These are phyloP conservation scores for Ascochyta viciae-villosae DNA, from an alignment of 2,329 filamentous ascomycete genomes.

Conservation along the genomic window DNA sequence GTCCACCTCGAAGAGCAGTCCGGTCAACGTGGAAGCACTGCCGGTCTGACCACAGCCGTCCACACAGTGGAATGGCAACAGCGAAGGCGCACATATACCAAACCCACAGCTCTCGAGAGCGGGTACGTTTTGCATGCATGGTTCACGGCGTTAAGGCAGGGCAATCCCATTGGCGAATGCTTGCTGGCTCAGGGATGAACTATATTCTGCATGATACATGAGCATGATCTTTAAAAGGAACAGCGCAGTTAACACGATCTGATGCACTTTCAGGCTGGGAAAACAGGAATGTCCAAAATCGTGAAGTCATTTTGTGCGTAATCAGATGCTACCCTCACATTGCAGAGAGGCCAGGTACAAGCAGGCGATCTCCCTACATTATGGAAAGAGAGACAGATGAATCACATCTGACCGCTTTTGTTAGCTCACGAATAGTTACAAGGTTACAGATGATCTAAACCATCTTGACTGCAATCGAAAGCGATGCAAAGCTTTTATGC, in stretches of 20 bases:
- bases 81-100: neutral
- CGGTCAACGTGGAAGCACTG: neutral
- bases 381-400: neutral
- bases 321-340: neutral
- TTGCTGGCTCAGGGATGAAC: neutral
- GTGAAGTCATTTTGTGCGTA: neutral
- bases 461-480: no score
- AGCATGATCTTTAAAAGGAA: neutral
- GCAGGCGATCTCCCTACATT: neutral
- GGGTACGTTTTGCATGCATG: conserved; percentile 7
- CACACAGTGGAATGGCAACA: neutral
- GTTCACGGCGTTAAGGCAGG: conserved; percentile 10
- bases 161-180: neutral
- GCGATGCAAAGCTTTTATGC: no score
- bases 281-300: neutral
- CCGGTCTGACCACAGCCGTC: neutral
- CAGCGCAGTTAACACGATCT: neutral
- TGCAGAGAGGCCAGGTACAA: neutral
- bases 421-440: neutral
- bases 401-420: neutral
- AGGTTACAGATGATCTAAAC: no score
- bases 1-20: neutral
- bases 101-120: neutral
- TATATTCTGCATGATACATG: neutral
- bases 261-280: neutral